These are phyloP conservation scores for Xylaria sp. DNA, from an alignment of 2,329 filamentous ascomycete genomes.

Conservation along the genomic window DNA sequence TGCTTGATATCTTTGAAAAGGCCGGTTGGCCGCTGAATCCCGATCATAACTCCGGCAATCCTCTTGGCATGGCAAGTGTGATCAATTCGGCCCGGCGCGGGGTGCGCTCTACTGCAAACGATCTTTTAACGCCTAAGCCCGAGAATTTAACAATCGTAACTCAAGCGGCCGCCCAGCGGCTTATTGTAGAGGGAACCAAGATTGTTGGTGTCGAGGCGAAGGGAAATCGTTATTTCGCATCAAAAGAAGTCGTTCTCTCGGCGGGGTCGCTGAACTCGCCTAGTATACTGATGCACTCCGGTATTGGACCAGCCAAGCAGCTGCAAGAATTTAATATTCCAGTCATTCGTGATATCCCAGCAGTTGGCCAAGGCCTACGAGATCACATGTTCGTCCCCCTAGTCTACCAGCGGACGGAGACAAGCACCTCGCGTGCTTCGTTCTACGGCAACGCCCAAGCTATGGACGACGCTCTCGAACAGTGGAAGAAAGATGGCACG, in stretches of 20 bases:
- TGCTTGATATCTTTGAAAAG: slow-evolving; percentile 60
- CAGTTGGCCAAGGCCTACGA: slow-evolving; percentile 54
- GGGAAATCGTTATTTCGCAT: slow-evolving; percentile 10
- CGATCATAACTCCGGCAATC: slow-evolving; percentile 68
- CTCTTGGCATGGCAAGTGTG: slow-evolving; percentile 59
- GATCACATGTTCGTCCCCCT: slow-evolving; percentile 54
- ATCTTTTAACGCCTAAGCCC: slow-evolving; percentile 56
- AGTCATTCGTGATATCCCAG: slow-evolving; percentile 49
- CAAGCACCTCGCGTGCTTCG: slow-evolving; percentile 54
- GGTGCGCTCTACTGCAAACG: slow-evolving; percentile 55
- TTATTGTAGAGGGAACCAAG: slow-evolving; percentile 58
- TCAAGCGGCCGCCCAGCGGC: slow-evolving; percentile 56
- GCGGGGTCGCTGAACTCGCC: slow-evolving; percentile 56
- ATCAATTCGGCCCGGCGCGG: slow-evolving; percentile 48
- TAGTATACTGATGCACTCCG: slow-evolving; percentile 57
- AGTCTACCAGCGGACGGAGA: slow-evolving; percentile 53
- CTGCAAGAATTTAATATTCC: slow-evolving; percentile 51
- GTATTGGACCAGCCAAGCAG: slow-evolving; percentile 52
- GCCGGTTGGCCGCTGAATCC: slow-evolving; percentile 55
- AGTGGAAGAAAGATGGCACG: slow-evolving; percentile 58
- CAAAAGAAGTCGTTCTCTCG: slow-evolving; percentile 56
- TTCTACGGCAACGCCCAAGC: slow-evolving; percentile 57
- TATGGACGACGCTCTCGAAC: slow-evolving; percentile 55
- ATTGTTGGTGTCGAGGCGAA: slow-evolving; percentile 56
- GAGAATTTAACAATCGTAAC: slow-evolving; percentile 64